A percentile compares a stretch with the other conserved stretches of the same genome.
phyloP scores from a whole-genome alignment of 768 basidiomycete species.

The Dentipellis fragilis region DNA sequence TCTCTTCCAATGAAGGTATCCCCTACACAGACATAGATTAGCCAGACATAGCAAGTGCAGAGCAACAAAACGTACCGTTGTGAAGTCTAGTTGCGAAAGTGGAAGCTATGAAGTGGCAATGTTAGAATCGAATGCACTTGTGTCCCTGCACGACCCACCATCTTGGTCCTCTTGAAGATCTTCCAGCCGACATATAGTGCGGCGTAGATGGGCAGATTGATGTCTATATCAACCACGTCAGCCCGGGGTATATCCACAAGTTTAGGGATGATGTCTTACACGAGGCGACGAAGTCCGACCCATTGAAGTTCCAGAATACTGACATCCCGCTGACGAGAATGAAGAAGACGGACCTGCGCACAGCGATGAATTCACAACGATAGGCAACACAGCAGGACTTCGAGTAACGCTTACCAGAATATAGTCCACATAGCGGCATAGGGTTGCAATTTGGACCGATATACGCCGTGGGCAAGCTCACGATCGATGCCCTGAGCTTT shows the following conservation, averaged over 20 bases:
- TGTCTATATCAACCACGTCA: background rate
- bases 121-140: background rate
- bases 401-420: conserved; percentile 9
- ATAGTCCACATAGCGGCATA: conserved; percentile 13
- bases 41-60: background rate
- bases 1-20: conserved; percentile 9
- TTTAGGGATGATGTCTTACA: conserved; percentile 1
- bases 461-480: background rate
- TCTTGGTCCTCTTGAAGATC: conserved; percentile 10
- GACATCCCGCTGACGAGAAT: conserved; percentile 11
- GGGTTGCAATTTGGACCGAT: conserved; percentile 12
- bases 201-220: conserved; percentile 10
- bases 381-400: too few species aligned
- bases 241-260: background rate
- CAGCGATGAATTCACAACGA: background rate
- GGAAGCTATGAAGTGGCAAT: too few species aligned
- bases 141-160: conserved; percentile 6
- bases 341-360: conserved; percentile 8
- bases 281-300: conserved; percentile 11
- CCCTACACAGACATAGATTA: background rate
- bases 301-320: conserved; percentile 10
- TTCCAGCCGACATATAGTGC: conserved; percentile 10
- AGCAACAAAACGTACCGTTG: conserved; percentile 4
- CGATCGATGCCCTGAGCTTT: conserved; percentile 3
- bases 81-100: conserved; percentile 7